These are phyloP conservation scores for Eucalyptus guilfoylei DNA, from an alignment of 345 rosid species.

Conservation along the genomic window DNA sequence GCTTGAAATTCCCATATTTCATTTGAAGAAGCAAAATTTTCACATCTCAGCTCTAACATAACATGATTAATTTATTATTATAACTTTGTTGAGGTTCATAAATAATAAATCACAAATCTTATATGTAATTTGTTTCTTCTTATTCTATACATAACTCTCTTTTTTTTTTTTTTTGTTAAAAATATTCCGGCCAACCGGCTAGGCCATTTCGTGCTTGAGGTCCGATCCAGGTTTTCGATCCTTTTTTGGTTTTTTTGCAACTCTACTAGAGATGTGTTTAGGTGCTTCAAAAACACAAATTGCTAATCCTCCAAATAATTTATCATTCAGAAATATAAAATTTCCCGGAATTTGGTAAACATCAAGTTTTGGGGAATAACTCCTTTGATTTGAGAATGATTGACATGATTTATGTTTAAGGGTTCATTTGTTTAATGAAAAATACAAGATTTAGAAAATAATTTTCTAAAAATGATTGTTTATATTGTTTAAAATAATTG, in stretches of 20 bases:
- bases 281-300: neutral
- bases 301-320: neutral
- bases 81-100: neutral
- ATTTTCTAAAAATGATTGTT: accelerated
- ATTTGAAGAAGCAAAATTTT: neutral
- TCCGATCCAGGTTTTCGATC: accelerated
- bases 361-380: neutral
- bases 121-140: too few species aligned
- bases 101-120: too few species aligned
- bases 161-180: too few species aligned
- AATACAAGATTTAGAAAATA: too few species aligned
- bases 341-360: neutral
- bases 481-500: neutral
- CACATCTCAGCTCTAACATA: neutral
- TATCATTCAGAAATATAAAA: accelerated
- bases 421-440: neutral
- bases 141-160: too few species aligned
- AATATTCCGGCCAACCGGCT: neutral
- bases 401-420: neutral
- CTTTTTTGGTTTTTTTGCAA: accelerated
- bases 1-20: neutral
- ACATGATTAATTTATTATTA: neutral
- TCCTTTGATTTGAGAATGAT: neutral
- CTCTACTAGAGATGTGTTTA: neutral
- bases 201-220: accelerated